Evolutionary conservation across 1,284 basidiomycete genomes (phyloP).

Genomic region (Tremellales sp.): DNA sequence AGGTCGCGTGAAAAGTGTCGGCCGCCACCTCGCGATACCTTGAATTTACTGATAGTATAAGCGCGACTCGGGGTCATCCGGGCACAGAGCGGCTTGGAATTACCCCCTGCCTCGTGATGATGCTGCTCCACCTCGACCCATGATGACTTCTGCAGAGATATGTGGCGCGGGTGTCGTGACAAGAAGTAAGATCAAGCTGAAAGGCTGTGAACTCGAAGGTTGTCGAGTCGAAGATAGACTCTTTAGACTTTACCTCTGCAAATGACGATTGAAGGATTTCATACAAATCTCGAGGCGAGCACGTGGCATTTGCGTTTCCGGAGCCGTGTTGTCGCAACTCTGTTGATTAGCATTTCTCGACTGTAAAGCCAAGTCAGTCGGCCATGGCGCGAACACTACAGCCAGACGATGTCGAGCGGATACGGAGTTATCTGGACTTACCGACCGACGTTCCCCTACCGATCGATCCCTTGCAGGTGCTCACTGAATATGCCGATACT

Average conservation of each 20-base stretch:
- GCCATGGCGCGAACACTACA: too few relatives aligned
- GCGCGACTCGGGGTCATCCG: background rate
- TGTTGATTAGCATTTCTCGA: too few relatives aligned
- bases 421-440: conserved; percentile 25
- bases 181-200: too few relatives aligned
- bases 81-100: conserved; percentile 4
- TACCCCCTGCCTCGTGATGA: conserved; percentile 43
- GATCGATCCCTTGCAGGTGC: conserved; percentile 25
- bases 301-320: too few relatives aligned
- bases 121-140: conserved; percentile 30
- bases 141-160: too few relatives aligned
- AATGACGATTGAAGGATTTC: background rate
- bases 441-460: conserved; percentile 19
- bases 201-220: too few relatives aligned
- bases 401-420: conserved; percentile 20
- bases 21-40: conserved; percentile 80
- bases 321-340: too few relatives aligned
- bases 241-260: background rate
- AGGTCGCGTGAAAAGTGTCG: conserved; percentile 65
- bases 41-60: conserved; percentile 61
- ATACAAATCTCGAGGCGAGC: too few relatives aligned
- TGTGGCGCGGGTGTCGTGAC: too few relatives aligned
- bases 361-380: too few relatives aligned
- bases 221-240: background rate
- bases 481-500: conserved; percentile 17